These are phyloP conservation scores for Phyllosticta citribraziliensis DNA, from an alignment of 2,329 filamentous ascomycete genomes.

Conservation along the genomic window DNA sequence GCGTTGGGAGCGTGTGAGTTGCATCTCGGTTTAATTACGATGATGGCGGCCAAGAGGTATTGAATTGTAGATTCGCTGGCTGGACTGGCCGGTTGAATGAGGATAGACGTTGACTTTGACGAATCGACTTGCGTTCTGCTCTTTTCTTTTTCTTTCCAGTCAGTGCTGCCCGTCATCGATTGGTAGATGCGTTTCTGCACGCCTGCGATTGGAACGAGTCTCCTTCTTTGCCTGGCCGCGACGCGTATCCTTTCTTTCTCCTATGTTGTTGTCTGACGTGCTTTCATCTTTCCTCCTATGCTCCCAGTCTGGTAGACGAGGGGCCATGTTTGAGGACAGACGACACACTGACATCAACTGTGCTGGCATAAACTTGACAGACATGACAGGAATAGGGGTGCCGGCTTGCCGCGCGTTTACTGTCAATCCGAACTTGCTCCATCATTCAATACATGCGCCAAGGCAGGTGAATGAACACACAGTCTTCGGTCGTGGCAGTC, in stretches of 20 bases:
- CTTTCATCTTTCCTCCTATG: background rate
- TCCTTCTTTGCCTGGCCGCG: background rate
- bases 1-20: background rate
- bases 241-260: background rate
- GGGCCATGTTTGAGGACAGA: background rate
- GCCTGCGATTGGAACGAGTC: too few species aligned
- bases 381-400: background rate
- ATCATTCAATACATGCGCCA: background rate
- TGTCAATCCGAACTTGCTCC: background rate
- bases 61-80: background rate
- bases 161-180: background rate
- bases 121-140: background rate
- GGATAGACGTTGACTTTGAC: background rate
- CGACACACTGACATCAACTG: background rate
- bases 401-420: background rate
- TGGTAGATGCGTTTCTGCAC: background rate
- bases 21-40: background rate
- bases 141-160: background rate
- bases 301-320: background rate
- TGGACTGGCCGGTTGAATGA: background rate
- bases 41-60: background rate
- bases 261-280: background rate
- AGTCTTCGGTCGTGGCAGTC: background rate
- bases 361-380: background rate
- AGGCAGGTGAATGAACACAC: background rate